Evolutionary conservation across 2,329 filamentous ascomycete genomes (phyloP).

Genomic region (Talaromyces sp.): DNA sequence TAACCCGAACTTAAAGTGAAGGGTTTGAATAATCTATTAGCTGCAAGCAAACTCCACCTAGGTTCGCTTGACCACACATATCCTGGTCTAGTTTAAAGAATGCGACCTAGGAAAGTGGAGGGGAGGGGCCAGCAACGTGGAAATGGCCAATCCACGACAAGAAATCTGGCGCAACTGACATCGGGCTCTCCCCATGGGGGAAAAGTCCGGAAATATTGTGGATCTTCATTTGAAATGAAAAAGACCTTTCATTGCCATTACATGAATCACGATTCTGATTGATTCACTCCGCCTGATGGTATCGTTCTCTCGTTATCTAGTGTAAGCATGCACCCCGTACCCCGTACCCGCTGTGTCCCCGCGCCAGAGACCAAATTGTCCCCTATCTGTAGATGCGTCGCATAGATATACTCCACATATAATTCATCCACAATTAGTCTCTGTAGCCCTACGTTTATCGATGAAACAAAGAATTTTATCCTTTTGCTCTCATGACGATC

Average conservation of each 20-base stretch:
- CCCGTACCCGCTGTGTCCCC: too few species aligned
- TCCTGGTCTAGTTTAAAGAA: not conserved
- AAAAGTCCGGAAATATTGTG: not conserved
- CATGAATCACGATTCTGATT: too few species aligned
- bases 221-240: too few species aligned
- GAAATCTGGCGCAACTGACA: not conserved
- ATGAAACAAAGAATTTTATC: too few species aligned
- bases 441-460: too few species aligned
- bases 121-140: not conserved
- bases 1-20: too few species aligned
- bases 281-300: too few species aligned
- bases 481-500: not conserved
- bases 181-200: not conserved
- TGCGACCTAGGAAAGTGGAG: not conserved
- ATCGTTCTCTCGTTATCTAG: too few species aligned
- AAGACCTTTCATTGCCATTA: too few species aligned
- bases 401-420: not conserved
- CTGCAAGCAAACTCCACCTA: not conserved
- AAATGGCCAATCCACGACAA: not conserved
- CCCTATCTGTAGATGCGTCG: too few species aligned
- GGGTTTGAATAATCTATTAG: not conserved
- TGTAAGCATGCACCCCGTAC: too few species aligned
- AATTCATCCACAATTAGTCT: not conserved
- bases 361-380: too few species aligned
- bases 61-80: not conserved